Evolutionary conservation across 2,329 filamentous ascomycete species (phyloP), one percentile per base, ranked within the genome.

Genomic region (Leptographium lundbergii): DNA sequence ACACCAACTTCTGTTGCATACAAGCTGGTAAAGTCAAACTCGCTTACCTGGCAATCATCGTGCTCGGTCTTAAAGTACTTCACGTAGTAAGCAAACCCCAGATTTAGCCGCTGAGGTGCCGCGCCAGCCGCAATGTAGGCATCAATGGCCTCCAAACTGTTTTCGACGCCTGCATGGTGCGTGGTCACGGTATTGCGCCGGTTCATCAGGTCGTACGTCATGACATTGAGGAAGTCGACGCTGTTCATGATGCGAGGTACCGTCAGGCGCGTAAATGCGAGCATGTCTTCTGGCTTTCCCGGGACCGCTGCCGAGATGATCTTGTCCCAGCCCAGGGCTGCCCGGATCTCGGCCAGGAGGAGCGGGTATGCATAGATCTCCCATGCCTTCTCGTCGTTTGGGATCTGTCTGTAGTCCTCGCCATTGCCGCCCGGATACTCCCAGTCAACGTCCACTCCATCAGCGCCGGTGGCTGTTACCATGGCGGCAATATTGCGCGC

Each of bases 151-250:
- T 77, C 72, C 1, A 80, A 66, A 10, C 84, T 82, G 14, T 74
- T 75, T 56, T 73, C 65, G 27, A 87, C 71, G 6, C 82, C 81
- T 11, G 78, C 80, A 65, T 88, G 85, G 67, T 89, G 86, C 32
- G 75, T 77, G 2, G 86, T 89, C 24, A 75, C 69, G 56, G 73
- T 80, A 68, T 88, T 82, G n/a, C 87, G 80, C 13, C 86, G 82
- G 71, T 88, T 88, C 79, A 87, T 85, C 54, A 89, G 68, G 66
- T 89, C 86, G 68, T 89, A 89, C 0, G 80, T 77, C 85, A 88
- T 88, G 63, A 89, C 72, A 66, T 88, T 88, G 66, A 88, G 74
- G 66, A 83, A 85, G 67, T 89, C 84, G 22, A 88, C 77, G 1
- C 75, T 74, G 14, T 72, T 67, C 73, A 79, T 81, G 63, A 88